Percentiles rank a stretch among this genome's conserved stretches.
Conservation (phyloP, 2,329 filamentous ascomycete species). For the Sporothrix dimorphospora region DNA sequence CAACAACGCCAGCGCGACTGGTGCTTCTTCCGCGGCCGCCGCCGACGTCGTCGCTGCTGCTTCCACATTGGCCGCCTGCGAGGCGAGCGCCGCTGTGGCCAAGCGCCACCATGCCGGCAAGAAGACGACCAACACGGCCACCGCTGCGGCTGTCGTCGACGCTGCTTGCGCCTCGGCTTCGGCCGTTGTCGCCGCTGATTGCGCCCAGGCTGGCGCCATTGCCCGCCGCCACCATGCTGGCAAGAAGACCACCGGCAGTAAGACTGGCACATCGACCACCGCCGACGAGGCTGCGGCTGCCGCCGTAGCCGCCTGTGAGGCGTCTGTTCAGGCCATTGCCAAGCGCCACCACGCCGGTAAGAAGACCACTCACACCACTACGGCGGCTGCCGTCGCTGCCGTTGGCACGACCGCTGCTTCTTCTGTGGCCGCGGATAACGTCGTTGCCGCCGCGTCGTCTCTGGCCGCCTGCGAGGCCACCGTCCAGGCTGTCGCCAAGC, state of each 20-base stretch:
- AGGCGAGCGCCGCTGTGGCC: constrained; percentile 17
- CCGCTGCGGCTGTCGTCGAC: not conserved
- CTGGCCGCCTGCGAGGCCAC: constrained; percentile 3
- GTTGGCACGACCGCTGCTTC: not conserved
- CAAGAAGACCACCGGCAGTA: constrained; percentile 24
- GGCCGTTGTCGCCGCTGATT: not conserved
- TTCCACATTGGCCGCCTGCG: not conserved
- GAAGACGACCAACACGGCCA: constrained; percentile 14
- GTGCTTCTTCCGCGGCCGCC: not conserved
- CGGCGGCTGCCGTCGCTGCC: not conserved
- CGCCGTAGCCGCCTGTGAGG: no score
- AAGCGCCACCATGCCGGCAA: constrained; percentile 24
- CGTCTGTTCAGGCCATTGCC: not conserved
- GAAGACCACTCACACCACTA: not conserved
- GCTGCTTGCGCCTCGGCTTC: not conserved
- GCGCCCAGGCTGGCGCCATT: not conserved
- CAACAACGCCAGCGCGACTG: not conserved
- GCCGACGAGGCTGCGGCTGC: not conserved
- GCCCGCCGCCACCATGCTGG: constrained; percentile 16
- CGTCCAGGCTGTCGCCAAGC: not conserved
- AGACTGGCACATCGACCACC: not conserved
- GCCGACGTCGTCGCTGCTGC: constrained; percentile 17
- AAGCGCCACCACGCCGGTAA: constrained; percentile 25
- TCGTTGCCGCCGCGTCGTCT: not conserved
- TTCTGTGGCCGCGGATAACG: not conserved